Conservation (phyloP, 2,329 filamentous ascomycete genomes). For the Thielaviopsis punctulata region DNA sequence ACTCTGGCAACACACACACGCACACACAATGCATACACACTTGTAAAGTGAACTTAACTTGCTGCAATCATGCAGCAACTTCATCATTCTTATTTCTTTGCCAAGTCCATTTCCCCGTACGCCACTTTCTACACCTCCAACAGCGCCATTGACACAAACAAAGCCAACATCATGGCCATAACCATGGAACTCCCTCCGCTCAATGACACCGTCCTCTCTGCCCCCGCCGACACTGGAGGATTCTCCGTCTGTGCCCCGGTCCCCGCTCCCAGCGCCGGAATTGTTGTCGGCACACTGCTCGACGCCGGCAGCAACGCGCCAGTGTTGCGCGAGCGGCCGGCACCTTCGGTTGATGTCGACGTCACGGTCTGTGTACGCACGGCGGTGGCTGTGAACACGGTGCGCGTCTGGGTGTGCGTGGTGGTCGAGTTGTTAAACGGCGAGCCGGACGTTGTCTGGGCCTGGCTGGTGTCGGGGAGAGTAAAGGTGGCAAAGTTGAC, state of each 20-base stretch:
- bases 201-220: background rate
- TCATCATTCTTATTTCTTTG: background rate
- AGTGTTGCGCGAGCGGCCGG: background rate
- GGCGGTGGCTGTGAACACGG: conserved; percentile 5
- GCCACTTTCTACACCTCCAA: background rate
- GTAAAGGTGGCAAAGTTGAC: conserved; percentile 10
- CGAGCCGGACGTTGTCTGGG: background rate
- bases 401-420: background rate
- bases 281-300: conserved; percentile 7
- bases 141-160: background rate
- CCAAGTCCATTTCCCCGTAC: background rate
- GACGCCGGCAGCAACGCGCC: conserved; percentile 2
- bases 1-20: too few species aligned
- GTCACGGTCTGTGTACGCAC: conserved; percentile 7
- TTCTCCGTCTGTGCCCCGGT: background rate
- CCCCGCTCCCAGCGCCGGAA: conserved; percentile 6
- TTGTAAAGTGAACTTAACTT: too few species aligned
- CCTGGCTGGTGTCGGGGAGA: background rate
- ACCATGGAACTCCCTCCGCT: background rate
- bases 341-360: background rate
- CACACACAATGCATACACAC: too few species aligned
- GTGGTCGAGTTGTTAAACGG: background rate
- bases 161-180: background rate
- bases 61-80: too few species aligned
- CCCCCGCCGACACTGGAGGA: background rate